These are phyloP conservation scores for Fusarium sp. DNA, from an alignment of 2,329 filamentous ascomycete genomes.

Conservation along the genomic window DNA sequence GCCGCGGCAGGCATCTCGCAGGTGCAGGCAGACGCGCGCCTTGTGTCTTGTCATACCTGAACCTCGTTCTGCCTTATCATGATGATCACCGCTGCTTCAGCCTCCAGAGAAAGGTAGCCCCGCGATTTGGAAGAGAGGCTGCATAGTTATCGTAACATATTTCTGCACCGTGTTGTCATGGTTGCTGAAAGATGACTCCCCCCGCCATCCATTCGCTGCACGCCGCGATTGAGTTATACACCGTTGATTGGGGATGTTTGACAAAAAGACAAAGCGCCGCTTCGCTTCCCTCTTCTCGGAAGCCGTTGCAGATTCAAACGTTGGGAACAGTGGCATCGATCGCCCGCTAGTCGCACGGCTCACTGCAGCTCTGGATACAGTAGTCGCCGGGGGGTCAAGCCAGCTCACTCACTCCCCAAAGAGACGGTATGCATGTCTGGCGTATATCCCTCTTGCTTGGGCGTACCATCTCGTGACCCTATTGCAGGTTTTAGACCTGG, in stretches of 20 bases:
- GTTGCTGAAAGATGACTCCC: slow-evolving; percentile 26
- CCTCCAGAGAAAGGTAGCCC: slow-evolving; percentile 7
- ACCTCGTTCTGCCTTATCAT: slow-evolving; percentile 24
- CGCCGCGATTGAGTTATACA: slow-evolving; percentile 15
- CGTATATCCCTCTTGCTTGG: slow-evolving; percentile 15
- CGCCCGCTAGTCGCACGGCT: slow-evolving; percentile 16
- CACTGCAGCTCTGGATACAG: slow-evolving; percentile 8
- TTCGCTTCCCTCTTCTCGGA: not conserved
- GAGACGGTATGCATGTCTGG: slow-evolving; percentile 19
- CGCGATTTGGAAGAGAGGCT: not conserved
- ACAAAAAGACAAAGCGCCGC: not conserved
- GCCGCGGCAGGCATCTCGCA: slow-evolving; percentile 34
- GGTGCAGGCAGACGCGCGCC: not conserved
- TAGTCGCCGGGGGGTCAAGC: slow-evolving; percentile 11
- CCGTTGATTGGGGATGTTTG: not conserved
- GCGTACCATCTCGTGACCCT: slow-evolving; percentile 32
- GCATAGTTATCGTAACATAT: slow-evolving; percentile 7
- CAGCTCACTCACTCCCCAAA: slow-evolving; percentile 18
- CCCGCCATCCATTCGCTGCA: slow-evolving; percentile 18
- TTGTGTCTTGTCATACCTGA: slow-evolving; percentile 1
- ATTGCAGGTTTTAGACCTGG: slow-evolving; percentile 27
- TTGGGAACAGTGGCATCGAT: not conserved
- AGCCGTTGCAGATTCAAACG: slow-evolving; percentile 27
- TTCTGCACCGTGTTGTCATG: slow-evolving; percentile 23
- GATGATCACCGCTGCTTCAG: slow-evolving; percentile 11